Conservation (phyloP, 2,329 filamentous ascomycete species). For the Paraconiothyrium brasiliense region DNA sequence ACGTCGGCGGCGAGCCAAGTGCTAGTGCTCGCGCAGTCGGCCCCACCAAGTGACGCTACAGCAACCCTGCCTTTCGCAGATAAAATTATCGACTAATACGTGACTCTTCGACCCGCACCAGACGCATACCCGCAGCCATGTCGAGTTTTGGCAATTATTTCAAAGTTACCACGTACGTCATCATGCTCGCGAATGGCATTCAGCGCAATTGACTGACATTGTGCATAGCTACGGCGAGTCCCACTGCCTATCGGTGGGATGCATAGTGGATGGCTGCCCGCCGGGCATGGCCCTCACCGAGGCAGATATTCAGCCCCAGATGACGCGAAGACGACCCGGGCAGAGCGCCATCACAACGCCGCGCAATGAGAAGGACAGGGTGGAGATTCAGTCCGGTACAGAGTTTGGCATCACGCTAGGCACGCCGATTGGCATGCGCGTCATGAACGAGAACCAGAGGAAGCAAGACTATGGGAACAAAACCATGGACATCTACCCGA, state of each 20-base stretch:
- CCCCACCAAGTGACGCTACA: constrained; percentile 1
- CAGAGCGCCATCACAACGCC: constrained; percentile 92
- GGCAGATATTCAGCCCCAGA: constrained; percentile 90
- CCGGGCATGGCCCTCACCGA: constrained; percentile 88
- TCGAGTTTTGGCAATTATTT: constrained; percentile 89
- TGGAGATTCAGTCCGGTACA: constrained; percentile 91
- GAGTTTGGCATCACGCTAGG: constrained; percentile 91
- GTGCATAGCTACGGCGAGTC: constrained; percentile 76
- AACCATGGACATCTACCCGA: constrained; percentile 91
- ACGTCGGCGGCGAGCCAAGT: background rate
- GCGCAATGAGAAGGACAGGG: constrained; percentile 88
- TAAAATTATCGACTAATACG: constrained; percentile 6
- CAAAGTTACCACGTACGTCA: constrained; percentile 79
- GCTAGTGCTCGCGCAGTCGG: constrained; percentile 2
- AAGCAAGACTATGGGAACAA: constrained; percentile 89
- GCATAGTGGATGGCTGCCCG: constrained; percentile 92
- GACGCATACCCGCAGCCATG: constrained; percentile 27
- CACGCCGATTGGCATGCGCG: constrained; percentile 86
- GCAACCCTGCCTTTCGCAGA: constrained; percentile 6
- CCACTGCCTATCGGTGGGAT: constrained; percentile 91
- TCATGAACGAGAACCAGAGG: constrained; percentile 91
- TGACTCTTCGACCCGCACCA: constrained; percentile 16
- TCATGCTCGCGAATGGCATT: background rate
- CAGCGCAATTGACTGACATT: constrained; percentile 26
- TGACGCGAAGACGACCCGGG: constrained; percentile 88